Evolutionary conservation across 495 filamentous ascomycete species (phyloP).

Genomic region (Pyrenopolyporus hunteri): DNA sequence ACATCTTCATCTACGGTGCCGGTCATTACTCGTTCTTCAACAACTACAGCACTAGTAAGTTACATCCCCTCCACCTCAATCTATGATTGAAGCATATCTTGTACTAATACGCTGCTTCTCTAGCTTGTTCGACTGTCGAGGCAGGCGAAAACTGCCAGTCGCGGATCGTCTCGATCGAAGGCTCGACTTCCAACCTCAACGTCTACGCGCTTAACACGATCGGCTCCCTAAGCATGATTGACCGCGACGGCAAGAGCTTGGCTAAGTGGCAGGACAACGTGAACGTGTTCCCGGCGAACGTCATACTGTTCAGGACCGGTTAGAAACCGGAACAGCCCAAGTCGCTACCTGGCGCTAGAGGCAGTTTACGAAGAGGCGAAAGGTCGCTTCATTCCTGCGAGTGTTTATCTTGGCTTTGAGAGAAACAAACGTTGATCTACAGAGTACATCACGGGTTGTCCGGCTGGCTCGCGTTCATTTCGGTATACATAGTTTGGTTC

Average conservation of each 20-base stretch:
- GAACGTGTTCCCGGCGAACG: constrained; percentile 52
- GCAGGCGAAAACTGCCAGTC: constrained; percentile 60
- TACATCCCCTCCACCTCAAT: not conserved
- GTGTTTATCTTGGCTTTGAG: not conserved
- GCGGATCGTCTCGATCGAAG: constrained; percentile 59
- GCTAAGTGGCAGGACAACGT: constrained; percentile 54
- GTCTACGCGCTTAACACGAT: constrained; percentile 64
- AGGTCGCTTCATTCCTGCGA: not conserved
- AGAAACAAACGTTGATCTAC: not conserved
- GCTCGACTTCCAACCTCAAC: constrained; percentile 52
- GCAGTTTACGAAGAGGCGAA: not conserved
- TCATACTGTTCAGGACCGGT: constrained; percentile 51
- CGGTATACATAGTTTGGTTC: constrained; percentile 30
- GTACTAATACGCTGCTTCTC: not conserved
- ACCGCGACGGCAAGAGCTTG: constrained; percentile 45
- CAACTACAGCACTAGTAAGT: constrained; percentile 52
- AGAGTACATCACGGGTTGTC: constrained; percentile 6
- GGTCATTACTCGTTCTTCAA: constrained; percentile 82
- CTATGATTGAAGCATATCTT: not conserved
- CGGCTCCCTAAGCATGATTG: constrained; percentile 55
- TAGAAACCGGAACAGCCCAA: constrained; percentile 15
- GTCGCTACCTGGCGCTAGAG: not conserved
- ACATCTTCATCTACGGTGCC: constrained; percentile 70
- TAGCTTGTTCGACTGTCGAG: constrained; percentile 49
- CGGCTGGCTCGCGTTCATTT: constrained; percentile 21